A percentile compares a stretch with the other conserved stretches of the same genome.
Conservation (phyloP, 1,284 basidiomycete genomes). For the Phaffia rhodozyma region DNA sequence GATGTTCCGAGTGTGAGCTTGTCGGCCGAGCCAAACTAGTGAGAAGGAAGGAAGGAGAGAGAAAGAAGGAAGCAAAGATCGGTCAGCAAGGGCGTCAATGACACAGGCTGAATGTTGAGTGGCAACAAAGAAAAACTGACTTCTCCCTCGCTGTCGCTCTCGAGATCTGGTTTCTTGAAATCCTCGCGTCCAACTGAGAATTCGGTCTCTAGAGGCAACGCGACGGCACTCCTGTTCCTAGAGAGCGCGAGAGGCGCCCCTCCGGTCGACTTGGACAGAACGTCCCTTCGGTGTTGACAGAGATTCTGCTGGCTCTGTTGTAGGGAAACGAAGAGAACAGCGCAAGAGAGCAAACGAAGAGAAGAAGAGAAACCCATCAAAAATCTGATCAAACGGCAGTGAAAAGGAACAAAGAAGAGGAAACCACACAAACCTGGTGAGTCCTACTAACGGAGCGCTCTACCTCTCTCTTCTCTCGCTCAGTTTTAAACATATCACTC, state of each 20-base stretch:
- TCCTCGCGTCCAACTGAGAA: conserved; percentile 9
- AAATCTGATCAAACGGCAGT: not conserved
- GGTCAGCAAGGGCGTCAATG: not conserved
- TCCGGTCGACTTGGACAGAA: not conserved
- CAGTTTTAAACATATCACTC: conserved; percentile 18
- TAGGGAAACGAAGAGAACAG: not conserved
- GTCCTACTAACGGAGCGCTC: not conserved
- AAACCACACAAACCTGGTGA: conserved; percentile 1
- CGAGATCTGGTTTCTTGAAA: conserved; percentile 5
- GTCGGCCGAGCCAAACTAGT: conserved; percentile 1
- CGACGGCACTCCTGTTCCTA: conserved; percentile 11
- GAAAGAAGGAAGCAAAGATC: too few species aligned
- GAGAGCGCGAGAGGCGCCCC: not conserved
- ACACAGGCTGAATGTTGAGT: too few species aligned
- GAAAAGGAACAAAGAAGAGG: not conserved
- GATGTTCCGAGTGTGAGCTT: conserved; percentile 10
- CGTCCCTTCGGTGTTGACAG: not conserved
- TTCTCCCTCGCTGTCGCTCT: conserved; percentile 14
- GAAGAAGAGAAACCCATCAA: not conserved
- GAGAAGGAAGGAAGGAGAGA: not conserved
- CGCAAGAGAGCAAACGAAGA: not conserved
- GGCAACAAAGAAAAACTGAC: not conserved
- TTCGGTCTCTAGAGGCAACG: conserved; percentile 8
- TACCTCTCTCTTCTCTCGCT: conserved; percentile 15
- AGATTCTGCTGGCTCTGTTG: conserved; percentile 10